Conservation (phyloP, 352 stramenopile genomes). For the Globisporangium okanoganense region DNA sequence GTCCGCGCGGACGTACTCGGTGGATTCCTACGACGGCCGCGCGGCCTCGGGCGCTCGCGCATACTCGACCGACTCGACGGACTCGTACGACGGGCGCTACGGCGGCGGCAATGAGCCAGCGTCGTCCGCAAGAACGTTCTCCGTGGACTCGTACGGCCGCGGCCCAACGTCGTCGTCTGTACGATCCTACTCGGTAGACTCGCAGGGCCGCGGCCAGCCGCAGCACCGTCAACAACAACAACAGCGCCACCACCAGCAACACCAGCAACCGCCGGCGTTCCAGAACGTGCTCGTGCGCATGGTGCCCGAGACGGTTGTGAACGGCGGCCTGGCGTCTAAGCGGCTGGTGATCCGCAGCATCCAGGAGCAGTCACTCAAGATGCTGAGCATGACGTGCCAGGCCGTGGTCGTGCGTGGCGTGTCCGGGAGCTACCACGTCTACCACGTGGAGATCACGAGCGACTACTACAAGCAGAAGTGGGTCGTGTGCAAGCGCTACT, state of each 20-base stretch:
- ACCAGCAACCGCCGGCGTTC: constrained; percentile 25
- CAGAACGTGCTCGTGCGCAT: constrained; percentile 55
- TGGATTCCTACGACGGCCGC: constrained; percentile 21
- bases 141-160: no score
- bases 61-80: constrained; percentile 11
- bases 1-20: constrained; percentile 34
- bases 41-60: constrained; percentile 16
- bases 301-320: constrained; percentile 31
- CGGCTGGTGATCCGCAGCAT: constrained; percentile 66
- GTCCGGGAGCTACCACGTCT: constrained; percentile 79
- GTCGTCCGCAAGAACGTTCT: no score
- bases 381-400: constrained; percentile 62
- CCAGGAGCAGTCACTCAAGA: constrained; percentile 77
- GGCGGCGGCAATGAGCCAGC: background rate
- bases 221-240: constrained; percentile 19
- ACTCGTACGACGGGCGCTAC: constrained; percentile 19
- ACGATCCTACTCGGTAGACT: constrained; percentile 8
- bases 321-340: constrained; percentile 51
- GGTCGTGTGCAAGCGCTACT: constrained; percentile 87
- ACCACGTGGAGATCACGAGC: constrained; percentile 84
- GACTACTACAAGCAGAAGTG: constrained; percentile 89
- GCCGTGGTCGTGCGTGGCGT: constrained; percentile 73
- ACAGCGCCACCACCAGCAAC: no score
- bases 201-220: constrained; percentile 15
- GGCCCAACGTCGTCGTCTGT: no score